Percentiles rank a stretch among this genome's conserved stretches.
Evolutionary conservation across 208 protist genomes (phyloP).

Genomic region (Porcisia deanei): DNA sequence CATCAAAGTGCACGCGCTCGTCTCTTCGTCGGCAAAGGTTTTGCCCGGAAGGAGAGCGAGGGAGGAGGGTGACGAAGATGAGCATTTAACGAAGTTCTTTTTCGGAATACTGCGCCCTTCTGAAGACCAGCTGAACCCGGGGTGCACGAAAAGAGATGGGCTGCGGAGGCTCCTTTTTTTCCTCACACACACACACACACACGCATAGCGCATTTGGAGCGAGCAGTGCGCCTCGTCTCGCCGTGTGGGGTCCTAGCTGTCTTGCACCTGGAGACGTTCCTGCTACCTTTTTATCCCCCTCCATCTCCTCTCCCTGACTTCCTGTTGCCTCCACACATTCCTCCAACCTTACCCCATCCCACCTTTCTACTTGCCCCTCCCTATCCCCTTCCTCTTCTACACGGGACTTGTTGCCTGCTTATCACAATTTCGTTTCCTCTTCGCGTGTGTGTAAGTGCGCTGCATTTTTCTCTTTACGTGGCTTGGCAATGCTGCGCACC

Average conservation of each 20-base stretch:
- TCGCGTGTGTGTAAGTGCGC: not conserved
- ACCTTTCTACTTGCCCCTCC: too few relatives aligned
- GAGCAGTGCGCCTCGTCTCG: constrained; percentile 4
- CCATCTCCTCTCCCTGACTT: not conserved
- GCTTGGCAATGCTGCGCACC: constrained; percentile 49
- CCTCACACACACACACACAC: not conserved
- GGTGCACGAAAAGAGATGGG: not conserved
- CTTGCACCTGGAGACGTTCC: not conserved
- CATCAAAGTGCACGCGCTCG: not conserved
- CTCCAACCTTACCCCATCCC: not conserved
- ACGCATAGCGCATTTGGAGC: not conserved
- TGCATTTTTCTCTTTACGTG: not conserved
- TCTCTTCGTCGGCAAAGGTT: not conserved
- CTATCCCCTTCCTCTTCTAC: too few relatives aligned
- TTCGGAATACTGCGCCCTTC: too few relatives aligned
- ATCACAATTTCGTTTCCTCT: not conserved
- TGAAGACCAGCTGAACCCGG: not conserved
- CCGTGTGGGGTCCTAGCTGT: not conserved
- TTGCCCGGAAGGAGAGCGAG: not conserved
- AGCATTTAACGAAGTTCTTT: not conserved
- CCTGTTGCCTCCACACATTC: not conserved
- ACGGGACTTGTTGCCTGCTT: not conserved
- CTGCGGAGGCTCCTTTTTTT: not conserved
- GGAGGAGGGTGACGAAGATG: not conserved
- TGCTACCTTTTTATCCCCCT: not conserved